A percentile compares a stretch with the other conserved stretches of the same genome.
These are phyloP conservation scores for Vitis riparia DNA, from an alignment of 164 flowering plant species.

Conservation along the genomic window DNA sequence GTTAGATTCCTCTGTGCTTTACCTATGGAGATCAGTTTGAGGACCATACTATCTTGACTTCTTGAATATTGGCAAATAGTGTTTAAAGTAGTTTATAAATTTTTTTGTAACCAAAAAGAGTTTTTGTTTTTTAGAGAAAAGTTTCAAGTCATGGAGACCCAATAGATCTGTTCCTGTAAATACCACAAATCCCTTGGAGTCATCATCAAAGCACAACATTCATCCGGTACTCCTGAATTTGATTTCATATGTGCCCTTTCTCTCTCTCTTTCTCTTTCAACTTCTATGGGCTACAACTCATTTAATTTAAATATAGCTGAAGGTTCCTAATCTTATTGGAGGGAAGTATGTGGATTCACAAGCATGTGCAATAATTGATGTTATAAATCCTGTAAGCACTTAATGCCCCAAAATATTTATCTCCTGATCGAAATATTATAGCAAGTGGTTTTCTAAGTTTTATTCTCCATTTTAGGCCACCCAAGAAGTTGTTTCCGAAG, in stretches of 20 bases:
- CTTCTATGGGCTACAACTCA: neutral
- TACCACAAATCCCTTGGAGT: slow-evolving; percentile 1
- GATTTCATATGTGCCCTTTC: neutral
- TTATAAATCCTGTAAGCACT: slow-evolving; percentile 72
- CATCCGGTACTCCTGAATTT: slow-evolving; percentile 9
- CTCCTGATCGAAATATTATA: neutral
- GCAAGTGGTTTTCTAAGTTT: neutral
- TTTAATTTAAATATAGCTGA: slow-evolving; percentile 22
- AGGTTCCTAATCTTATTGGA: slow-evolving; percentile 67
- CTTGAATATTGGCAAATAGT: too few species aligned
- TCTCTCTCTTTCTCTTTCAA: neutral
- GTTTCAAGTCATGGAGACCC: slow-evolving; percentile 29
- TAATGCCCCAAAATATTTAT: neutral
- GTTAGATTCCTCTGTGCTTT: slow-evolving; percentile 4
- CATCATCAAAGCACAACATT: neutral
- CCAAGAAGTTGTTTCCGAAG: slow-evolving; percentile 78
- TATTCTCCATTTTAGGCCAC: slow-evolving; percentile 55
- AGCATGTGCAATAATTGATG: slow-evolving; percentile 45
- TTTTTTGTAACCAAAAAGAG: neutral
- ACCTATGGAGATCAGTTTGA: neutral
- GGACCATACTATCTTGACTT: too few species aligned
- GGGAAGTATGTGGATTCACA: slow-evolving; percentile 67
- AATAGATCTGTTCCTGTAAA: slow-evolving; percentile 14
- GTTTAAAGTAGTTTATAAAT: neutral
- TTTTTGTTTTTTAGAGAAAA: slow-evolving; percentile 21